phyloP scores from a whole-genome alignment of 2,329 filamentous ascomycete genomes.

The Coniochaeta prunicola region DNA sequence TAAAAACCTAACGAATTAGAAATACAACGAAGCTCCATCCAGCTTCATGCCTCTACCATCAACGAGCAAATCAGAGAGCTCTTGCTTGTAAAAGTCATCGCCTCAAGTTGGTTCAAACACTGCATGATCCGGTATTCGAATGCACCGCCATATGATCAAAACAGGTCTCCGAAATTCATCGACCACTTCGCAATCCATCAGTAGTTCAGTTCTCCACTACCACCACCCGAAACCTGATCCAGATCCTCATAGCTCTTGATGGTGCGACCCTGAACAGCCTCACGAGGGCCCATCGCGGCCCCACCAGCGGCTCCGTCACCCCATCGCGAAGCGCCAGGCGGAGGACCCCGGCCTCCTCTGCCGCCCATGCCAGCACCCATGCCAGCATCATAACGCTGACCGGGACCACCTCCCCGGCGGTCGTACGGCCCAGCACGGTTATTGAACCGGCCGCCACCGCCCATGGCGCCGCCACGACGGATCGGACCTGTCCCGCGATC shows the following conservation, averaged over 20 bases:
- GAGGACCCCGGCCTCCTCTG: conserved; percentile 41
- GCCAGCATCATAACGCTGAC: conserved; percentile 42
- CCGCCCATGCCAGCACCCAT: conserved; percentile 27
- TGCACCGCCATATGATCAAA: no score
- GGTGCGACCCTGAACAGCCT: conserved; percentile 87
- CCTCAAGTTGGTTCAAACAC: no score
- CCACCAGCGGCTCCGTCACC: conserved; percentile 68
- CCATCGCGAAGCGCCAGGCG: conserved; percentile 48
- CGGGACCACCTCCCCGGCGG: conserved; percentile 41
- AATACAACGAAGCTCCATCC: background rate
- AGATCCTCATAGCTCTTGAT: conserved; percentile 97
- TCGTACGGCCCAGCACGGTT: conserved; percentile 69
- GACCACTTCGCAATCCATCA: conserved; percentile 30
- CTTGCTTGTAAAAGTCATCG: background rate
- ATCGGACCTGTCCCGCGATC: conserved; percentile 56
- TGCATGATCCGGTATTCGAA: no score
- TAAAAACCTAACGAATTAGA: background rate
- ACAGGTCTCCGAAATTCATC: background rate
- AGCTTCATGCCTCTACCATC: background rate
- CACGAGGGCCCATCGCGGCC: conserved; percentile 73
- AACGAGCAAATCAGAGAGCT: background rate
- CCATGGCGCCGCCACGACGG: conserved; percentile 53
- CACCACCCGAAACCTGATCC: conserved; percentile 71
- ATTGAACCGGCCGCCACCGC: conserved; percentile 43
- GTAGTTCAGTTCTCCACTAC: conserved; percentile 84